These are phyloP conservation scores for Aegle marmelos DNA, from an alignment of 345 rosid species.

Conservation along the genomic window DNA sequence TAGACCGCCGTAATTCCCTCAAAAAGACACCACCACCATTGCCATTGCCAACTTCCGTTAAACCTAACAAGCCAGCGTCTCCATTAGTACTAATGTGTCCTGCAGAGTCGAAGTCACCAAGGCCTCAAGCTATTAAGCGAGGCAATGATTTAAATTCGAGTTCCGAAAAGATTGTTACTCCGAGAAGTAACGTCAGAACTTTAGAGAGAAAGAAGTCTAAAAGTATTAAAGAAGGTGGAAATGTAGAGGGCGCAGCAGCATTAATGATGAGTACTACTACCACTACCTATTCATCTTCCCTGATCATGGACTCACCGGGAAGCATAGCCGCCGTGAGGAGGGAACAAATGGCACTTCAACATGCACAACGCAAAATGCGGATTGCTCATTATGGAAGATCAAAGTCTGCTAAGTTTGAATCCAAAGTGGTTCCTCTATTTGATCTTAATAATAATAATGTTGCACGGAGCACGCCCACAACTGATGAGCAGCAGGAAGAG, in stretches of 20 bases:
- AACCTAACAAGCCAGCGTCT: not conserved
- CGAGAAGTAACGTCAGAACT: slow-evolving; percentile 10
- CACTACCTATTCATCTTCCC: slow-evolving; percentile 27
- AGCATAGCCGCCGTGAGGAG: slow-evolving; percentile 66
- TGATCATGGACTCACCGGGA: slow-evolving; percentile 51
- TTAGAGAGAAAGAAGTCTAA: slow-evolving; percentile 54
- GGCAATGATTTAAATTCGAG: slow-evolving; percentile 38
- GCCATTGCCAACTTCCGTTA: slow-evolving; percentile 12
- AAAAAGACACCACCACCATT: slow-evolving; percentile 23
- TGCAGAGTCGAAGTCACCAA: slow-evolving; percentile 37
- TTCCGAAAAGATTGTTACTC: slow-evolving; percentile 29
- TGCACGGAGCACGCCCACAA: too few species aligned
- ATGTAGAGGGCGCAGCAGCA: slow-evolving; percentile 2
- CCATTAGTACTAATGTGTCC: not conserved
- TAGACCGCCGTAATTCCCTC: slow-evolving; percentile 29
- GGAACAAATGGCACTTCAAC: slow-evolving; percentile 57
- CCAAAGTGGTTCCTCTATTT: slow-evolving; percentile 21
- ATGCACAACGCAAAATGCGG: slow-evolving; percentile 59
- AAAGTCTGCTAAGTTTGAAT: slow-evolving; percentile 50
- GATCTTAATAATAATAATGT: too few species aligned
- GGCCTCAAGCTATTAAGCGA: slow-evolving; percentile 33
- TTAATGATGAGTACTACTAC: too few species aligned
- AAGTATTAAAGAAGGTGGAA: slow-evolving; percentile 41
- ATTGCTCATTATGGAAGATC: slow-evolving; percentile 69
- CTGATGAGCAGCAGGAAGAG: slow-evolving; percentile 14